Evolutionary conservation across 371 early-diverging fungal species (phyloP).

Genomic region (Thermomucor indicae-seudaticae): DNA sequence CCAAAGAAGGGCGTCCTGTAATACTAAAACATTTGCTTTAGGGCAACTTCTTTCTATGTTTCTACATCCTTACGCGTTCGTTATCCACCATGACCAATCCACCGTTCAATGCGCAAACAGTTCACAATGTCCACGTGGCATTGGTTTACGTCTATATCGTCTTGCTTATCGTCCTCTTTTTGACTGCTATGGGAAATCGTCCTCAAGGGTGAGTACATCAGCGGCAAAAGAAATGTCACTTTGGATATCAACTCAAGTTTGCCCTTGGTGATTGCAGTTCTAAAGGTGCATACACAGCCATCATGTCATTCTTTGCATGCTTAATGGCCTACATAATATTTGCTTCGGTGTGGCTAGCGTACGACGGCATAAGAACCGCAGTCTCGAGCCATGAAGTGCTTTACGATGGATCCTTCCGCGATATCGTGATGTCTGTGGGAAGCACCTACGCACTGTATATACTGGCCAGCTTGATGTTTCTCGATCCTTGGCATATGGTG

Average conservation of each 20-base stretch:
- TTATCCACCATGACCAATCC: conserved; percentile 20
- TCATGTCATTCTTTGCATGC: conserved; percentile 50
- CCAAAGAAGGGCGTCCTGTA: not conserved
- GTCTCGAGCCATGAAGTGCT: conserved; percentile 16
- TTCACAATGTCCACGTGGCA: conserved; percentile 24
- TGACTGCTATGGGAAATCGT: conserved; percentile 75
- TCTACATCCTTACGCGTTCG: conserved; percentile 62
- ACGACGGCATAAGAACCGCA: conserved; percentile 16
- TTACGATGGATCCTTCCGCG: conserved; percentile 62
- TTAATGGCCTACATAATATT: conserved; percentile 58
- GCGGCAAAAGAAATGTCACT: not conserved
- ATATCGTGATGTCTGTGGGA: conserved; percentile 76
- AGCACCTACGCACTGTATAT: conserved; percentile 86
- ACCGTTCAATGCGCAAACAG: conserved; percentile 29
- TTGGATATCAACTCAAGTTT: not conserved
- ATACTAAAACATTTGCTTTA: conserved; percentile 4
- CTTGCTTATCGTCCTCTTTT: conserved; percentile 51
- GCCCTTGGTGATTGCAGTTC: conserved; percentile 6
- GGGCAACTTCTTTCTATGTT: conserved; percentile 79
- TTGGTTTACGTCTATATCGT: conserved; percentile 56
- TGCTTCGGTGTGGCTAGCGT: conserved; percentile 42
- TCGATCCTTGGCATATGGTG: conserved; percentile 96
- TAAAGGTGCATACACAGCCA: conserved; percentile 37
- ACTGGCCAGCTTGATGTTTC: conserved; percentile 64
- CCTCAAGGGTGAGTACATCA: conserved; percentile 60